Evolutionary conservation across 2,329 filamentous ascomycete species (phyloP), one percentile per base, ranked within the genome.

Genomic region (Sporothrix phasma): DNA sequence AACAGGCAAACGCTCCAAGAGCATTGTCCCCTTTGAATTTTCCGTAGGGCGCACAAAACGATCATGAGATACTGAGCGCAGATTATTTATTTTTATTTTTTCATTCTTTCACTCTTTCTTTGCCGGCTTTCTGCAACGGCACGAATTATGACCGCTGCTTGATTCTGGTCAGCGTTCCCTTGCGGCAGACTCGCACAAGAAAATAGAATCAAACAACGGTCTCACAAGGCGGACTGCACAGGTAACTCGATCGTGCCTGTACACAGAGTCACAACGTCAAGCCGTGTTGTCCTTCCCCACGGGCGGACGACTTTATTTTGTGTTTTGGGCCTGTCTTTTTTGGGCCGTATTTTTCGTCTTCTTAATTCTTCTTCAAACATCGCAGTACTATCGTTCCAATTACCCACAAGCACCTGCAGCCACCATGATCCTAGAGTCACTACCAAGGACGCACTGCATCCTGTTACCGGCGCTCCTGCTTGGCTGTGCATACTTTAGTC

Each of bases 401-500:
- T 13, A 10, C 39, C 26, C 26, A 22, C 58, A 47, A 22, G 7
- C 10, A 34, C 3, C 34, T 37, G 22, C 53, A 39, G 7, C n/a
- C 13, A 45, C 34, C 34, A 31, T 15, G 10, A 56, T n/a, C n/a
- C n/a, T n/a, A n/a, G n/a, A n/a, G n/a, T 31, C 31, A 39, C 31
- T 19, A 56, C 45, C 19, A 62, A 31, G 22, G 29, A 39, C 59
- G 31, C 60, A 62, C 53, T 43, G 34, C 47, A 62, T 43, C 34
- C 15, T 41, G 46, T 17, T 61, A 58, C 41, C 31, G 26, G 37
- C 62, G 49, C 39, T 58, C 39, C 22, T 51, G 49, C 56, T 31
- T 59, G 54, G 41, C 31, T 65, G n/a, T 65, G 63, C 63, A 62
- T 65, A 47, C 41, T 62, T 59, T 65, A 65, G 63, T 58, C 24